phyloP scores from a whole-genome alignment of 192 early-diverging fungal species.

The Coemansia sp. region DNA sequence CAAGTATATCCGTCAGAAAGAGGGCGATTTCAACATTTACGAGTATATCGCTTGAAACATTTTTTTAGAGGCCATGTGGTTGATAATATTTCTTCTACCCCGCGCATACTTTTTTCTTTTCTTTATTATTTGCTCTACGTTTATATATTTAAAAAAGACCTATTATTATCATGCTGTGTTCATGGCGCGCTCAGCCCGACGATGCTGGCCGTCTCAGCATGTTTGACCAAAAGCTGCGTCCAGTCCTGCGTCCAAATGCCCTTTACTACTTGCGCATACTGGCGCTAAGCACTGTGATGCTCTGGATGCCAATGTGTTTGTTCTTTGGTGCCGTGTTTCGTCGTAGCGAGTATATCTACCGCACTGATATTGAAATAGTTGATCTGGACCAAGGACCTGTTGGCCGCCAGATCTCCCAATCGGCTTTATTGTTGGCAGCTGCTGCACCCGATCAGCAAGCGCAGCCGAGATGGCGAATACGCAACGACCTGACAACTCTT shows the following conservation, averaged over 20 bases:
- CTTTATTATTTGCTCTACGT: neutral
- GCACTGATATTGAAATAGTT: slow-evolving; percentile 8
- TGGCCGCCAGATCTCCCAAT: slow-evolving; percentile 18
- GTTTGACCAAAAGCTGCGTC: slow-evolving; percentile 9
- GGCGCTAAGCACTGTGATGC: slow-evolving; percentile 3
- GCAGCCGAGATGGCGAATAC: slow-evolving; percentile 10
- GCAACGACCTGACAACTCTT: neutral
- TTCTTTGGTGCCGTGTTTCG: slow-evolving; percentile 32
- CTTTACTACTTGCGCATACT: slow-evolving; percentile 34
- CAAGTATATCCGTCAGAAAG: neutral
- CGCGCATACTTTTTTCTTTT: neutral
- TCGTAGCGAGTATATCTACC: slow-evolving; percentile 11
- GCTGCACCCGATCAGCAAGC: neutral
- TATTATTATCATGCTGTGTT: neutral
- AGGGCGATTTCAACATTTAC: neutral
- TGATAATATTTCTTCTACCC: neutral
- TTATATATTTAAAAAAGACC: neutral
- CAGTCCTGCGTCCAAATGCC: neutral
- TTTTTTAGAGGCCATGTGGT: neutral
- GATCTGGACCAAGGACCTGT: slow-evolving; percentile 22
- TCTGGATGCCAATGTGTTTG: slow-evolving; percentile 22
- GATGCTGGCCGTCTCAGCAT: slow-evolving; percentile 11
- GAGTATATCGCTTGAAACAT: neutral
- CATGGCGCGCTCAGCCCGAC: neutral
- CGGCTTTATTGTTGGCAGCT: neutral